A percentile compares a stretch with the other conserved stretches of the same genome.
Conservation (phyloP, 495 filamentous ascomycete genomes). For the Pyrenula aspistea region DNA sequence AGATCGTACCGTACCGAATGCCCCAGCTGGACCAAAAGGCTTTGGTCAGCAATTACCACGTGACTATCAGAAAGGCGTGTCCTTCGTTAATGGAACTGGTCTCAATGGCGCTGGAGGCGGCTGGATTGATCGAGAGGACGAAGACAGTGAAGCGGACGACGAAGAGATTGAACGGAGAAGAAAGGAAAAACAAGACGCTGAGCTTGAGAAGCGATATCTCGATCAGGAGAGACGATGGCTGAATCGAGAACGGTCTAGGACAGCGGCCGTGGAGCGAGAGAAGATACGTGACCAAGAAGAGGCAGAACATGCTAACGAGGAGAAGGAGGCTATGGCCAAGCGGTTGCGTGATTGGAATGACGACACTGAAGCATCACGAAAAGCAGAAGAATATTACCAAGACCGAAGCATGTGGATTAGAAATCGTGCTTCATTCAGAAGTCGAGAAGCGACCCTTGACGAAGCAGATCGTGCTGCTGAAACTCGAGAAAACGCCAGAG, state of each 20-base stretch:
- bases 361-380: conserved; percentile 62
- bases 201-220: conserved; percentile 69
- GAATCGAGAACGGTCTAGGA: conserved; percentile 73
- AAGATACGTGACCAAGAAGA: conserved; percentile 67
- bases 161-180: conserved; percentile 70
- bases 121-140: conserved; percentile 58
- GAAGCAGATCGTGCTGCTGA: conserved; percentile 72
- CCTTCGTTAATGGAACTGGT: conserved; percentile 75
- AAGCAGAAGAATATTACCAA: conserved; percentile 69
- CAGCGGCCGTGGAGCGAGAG: conserved; percentile 74
- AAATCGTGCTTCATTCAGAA: conserved; percentile 61
- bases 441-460: conserved; percentile 62
- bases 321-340: conserved; percentile 62
- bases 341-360: conserved; percentile 78
- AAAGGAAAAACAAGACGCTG: conserved; percentile 54
- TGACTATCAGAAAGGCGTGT: conserved; percentile 71
- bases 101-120: conserved; percentile 44
- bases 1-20: conserved; percentile 56
- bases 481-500: conserved; percentile 55
- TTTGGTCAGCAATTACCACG: conserved; percentile 60
- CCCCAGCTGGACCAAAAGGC: conserved; percentile 67
- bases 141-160: conserved; percentile 82
- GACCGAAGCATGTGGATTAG: conserved; percentile 77
- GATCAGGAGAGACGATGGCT: conserved; percentile 85
- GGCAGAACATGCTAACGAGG: conserved; percentile 35